Evolutionary conservation across 2,329 filamentous ascomycete species (phyloP), one percentile per base, ranked within the genome.

Genomic region (Rutstroemia sp.): DNA sequence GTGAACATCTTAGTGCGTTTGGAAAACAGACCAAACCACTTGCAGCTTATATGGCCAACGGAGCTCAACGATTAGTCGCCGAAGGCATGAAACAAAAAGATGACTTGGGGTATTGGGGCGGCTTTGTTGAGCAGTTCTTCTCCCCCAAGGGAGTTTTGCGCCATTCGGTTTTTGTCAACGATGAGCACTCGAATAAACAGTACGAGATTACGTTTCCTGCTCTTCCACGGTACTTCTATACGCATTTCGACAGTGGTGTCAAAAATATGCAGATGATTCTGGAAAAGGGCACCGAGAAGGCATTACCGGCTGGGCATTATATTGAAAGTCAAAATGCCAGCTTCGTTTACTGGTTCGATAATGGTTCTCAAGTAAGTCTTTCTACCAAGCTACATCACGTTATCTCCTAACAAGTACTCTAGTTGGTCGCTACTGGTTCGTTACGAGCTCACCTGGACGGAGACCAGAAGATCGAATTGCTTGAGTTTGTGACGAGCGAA

Each of bases 331-430:
- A 76, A 23, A 88, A 84, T 65, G 84, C 90, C 25, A 94, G 84
- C 66, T 82, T 97, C 57, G 86, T 94, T 5, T 95, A 96, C 69
- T 95, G 89, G 82, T 96, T 92, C 67, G 83, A 88, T 51, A 89
- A 87, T 60, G 87, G 86, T 52, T 88, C 87, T 58, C 90, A 94
- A 69, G 88, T 92, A 77, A 72, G 82, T 77, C 48, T n/a, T 38
- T 12, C 34, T 17, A 5, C 19, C 16, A 53, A 27, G 8, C 27
- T 39, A 21, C 12, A 30, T 19, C 8, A 42, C 12, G 21, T 2
- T 45, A 53, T 9, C 6, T 60, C 48, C 68, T 75, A 56, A 74
- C 64, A 25, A 46, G 23, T 21, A 8, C 21, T 9, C 10, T 61
- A 92, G 86, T 77, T 95, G 40, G 83, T 95, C 50, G 85, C 87